A percentile compares a stretch with the other conserved stretches of the same genome.
phyloP scores from a whole-genome alignment of 108 stramenopile species.

The Seminavis robusta region DNA sequence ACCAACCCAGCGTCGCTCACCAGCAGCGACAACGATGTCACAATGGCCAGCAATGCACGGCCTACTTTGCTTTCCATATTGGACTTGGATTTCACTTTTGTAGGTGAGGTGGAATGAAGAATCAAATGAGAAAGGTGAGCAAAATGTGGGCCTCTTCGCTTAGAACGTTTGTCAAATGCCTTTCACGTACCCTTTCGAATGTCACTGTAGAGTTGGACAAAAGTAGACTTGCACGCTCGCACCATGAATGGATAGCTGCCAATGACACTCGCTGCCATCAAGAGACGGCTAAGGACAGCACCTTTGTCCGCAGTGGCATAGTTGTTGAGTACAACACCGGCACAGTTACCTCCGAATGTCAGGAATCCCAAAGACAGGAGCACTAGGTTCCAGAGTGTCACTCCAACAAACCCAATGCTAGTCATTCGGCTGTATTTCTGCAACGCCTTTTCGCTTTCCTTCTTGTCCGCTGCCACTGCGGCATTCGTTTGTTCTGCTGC shows the following conservation, averaged over 20 bases:
- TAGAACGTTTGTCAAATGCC: too few relatives aligned
- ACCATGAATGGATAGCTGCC: conserved; percentile 87
- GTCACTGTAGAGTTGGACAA: too few relatives aligned
- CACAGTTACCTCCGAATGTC: conserved; percentile 81
- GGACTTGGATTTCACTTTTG: too few relatives aligned
- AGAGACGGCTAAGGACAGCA: conserved; percentile 74
- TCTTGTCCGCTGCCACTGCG: neutral
- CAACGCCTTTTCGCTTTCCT: neutral
- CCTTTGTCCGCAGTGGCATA: conserved; percentile 76
- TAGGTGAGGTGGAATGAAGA: too few relatives aligned
- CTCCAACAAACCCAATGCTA: conserved; percentile 47
- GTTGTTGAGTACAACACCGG: conserved; percentile 89
- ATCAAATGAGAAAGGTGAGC: too few relatives aligned
- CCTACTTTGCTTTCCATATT: too few relatives aligned
- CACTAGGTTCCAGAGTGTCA: conserved; percentile 53
- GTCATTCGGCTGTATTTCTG: conserved; percentile 29
- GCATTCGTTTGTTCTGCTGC: neutral
- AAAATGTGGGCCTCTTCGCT: too few relatives aligned
- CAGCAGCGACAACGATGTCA: conserved; percentile 59
- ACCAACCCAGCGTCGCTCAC: conserved; percentile 91
- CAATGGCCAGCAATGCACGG: conserved; percentile 34
- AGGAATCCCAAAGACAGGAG: conserved; percentile 85
- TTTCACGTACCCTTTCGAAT: too few relatives aligned
- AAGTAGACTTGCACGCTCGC: conserved; percentile 19
- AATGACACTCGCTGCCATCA: conserved; percentile 75